Conservation (phyloP, 768 basidiomycete genomes). For the Roridomyces roridus region DNA sequence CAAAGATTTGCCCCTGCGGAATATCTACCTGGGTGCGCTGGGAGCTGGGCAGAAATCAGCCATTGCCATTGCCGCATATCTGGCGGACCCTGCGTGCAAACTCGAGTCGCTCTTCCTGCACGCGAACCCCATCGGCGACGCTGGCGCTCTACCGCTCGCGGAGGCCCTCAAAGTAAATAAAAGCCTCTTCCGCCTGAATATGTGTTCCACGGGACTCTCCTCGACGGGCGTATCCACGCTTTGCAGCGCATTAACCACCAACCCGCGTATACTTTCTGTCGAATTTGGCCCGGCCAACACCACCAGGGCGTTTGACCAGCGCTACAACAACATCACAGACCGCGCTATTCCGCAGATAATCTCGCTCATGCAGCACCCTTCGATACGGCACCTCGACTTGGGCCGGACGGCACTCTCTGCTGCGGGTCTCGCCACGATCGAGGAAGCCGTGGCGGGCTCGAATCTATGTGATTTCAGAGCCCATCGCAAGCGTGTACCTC, state of each 20-base stretch:
- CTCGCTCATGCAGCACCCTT: conserved; percentile 13
- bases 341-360: not conserved
- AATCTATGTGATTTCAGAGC: conserved; percentile 14
- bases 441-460: conserved; percentile 5
- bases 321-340: conserved; percentile 21
- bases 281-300: conserved; percentile 8
- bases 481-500: not conserved
- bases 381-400: conserved; percentile 17
- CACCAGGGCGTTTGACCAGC: conserved; percentile 12
- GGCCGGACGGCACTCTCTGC: conserved; percentile 12
- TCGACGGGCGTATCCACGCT: conserved; percentile 6
- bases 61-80: conserved; percentile 12
- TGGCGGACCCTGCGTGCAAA: conserved; percentile 14
- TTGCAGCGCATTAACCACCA: conserved; percentile 11
- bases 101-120: conserved; percentile 18
- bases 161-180: conserved; percentile 11
- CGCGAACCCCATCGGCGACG: conserved; percentile 24
- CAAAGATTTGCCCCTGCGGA: conserved; percentile 8
- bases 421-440: conserved; percentile 8
- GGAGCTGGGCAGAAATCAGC: conserved; percentile 21
- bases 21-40: conserved; percentile 22
- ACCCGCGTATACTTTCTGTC: conserved; percentile 15
- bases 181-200: conserved; percentile 15
- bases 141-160: conserved; percentile 13
- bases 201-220: conserved; percentile 17